Evolutionary conservation across 805 yeast species (phyloP).

Genomic region (Barnettozyma californica): DNA sequence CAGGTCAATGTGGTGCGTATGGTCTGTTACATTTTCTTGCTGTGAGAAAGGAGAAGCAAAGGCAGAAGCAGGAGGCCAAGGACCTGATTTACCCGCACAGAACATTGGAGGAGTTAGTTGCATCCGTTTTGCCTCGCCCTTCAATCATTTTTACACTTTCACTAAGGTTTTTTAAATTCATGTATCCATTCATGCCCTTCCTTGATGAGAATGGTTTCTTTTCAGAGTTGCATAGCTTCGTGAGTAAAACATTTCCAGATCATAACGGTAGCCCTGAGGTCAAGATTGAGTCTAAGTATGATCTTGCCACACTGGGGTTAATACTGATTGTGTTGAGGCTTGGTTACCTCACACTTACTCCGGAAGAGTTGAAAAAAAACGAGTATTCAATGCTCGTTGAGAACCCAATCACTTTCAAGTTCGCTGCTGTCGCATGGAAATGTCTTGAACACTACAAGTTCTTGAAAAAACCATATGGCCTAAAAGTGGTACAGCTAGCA

Average conservation of each 20-base stretch:
- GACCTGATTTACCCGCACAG: not conserved
- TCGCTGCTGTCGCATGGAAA: constrained; percentile 13
- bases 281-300: constrained; percentile 16
- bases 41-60: constrained; percentile 12
- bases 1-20: constrained; percentile 6
- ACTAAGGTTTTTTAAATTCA: constrained; percentile 21
- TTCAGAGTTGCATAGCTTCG: constrained; percentile 13
- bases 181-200: constrained; percentile 24
- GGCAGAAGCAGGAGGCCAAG: constrained; percentile 5
- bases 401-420: constrained; percentile 10
- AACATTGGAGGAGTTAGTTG: constrained; percentile 11
- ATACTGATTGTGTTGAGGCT: constrained; percentile 20
- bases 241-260: constrained; percentile 5
- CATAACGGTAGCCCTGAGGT: constrained; percentile 6
- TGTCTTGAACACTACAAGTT: constrained; percentile 50
- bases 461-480: constrained; percentile 36
- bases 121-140: constrained; percentile 15
- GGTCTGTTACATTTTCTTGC: constrained; percentile 7
- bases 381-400: constrained; percentile 5
- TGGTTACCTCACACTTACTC: constrained; percentile 16
- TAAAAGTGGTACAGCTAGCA: constrained; percentile 50
- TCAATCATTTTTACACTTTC: constrained; percentile 13
- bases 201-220: constrained; percentile 20
- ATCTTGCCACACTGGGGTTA: constrained; percentile 20
- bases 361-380: constrained; percentile 9